Evolutionary conservation across 441 rosid species (phyloP).

Genomic region (Heliophila coronopifolia): DNA sequence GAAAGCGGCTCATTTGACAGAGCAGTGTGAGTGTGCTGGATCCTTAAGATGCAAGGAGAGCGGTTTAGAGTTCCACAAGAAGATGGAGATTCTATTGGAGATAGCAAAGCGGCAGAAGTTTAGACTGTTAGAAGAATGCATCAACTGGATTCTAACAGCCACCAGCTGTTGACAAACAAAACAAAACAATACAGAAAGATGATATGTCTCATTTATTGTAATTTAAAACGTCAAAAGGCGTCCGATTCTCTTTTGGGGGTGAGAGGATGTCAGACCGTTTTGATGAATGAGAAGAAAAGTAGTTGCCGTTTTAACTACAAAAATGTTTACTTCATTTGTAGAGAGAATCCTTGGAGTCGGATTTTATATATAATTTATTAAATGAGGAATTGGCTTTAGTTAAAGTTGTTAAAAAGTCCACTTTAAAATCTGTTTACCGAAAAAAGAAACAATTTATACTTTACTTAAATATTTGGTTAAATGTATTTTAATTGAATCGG

Average conservation of each 20-base stretch:
- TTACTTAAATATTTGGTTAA: no score
- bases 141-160: constrained; percentile 58
- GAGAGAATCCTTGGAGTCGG: no score
- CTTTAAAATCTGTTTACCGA: no score
- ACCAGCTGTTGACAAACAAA: constrained; percentile 9
- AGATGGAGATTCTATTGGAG: constrained; percentile 70
- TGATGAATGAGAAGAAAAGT: neutral
- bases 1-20: constrained; percentile 79
- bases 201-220: no score
- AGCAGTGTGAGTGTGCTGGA: constrained; percentile 82
- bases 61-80: constrained; percentile 47
- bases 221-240: constrained; percentile 17
- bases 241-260: neutral
- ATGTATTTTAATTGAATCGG: no score
- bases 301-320: no score
- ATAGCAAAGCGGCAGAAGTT: constrained; percentile 65
- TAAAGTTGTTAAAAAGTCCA: no score
- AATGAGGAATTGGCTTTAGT: no score
- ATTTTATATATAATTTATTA: no score
- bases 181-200: no score
- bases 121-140: constrained; percentile 55
- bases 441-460: no score
- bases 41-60: constrained; percentile 73
- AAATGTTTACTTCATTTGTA: no score
- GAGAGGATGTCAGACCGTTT: constrained; percentile 2